Evolutionary conservation across 352 stramenopile species (phyloP).

Genomic region (Phytophthora syringae): DNA sequence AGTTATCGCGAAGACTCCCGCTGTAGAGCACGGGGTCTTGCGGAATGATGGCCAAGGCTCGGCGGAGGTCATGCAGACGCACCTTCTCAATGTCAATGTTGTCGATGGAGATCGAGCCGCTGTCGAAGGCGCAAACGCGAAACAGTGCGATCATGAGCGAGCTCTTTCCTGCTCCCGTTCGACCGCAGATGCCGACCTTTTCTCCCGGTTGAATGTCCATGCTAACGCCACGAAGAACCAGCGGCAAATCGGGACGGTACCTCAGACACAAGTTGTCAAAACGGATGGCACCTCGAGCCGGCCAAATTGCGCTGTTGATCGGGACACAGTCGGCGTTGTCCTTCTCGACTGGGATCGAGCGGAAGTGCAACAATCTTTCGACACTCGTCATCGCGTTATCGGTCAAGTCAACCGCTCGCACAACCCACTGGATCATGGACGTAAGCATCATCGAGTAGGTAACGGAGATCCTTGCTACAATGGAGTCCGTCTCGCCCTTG

Average conservation of each 20-base stretch:
- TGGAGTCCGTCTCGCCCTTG: slow-evolving; percentile 34
- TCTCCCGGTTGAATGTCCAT: slow-evolving; percentile 40
- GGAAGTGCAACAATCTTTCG: slow-evolving; percentile 22
- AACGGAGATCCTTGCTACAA: slow-evolving; percentile 23
- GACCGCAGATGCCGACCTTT: slow-evolving; percentile 19
- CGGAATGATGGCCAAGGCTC: slow-evolving; percentile 62
- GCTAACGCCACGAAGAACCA: slow-evolving; percentile 42
- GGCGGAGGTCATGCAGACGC: slow-evolving; percentile 19
- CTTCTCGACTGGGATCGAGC: slow-evolving; percentile 16
- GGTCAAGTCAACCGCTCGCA: slow-evolving; percentile 21
- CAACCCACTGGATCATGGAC: slow-evolving; percentile 25
- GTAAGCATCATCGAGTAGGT: slow-evolving; percentile 29
- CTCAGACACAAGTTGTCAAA: slow-evolving; percentile 39
- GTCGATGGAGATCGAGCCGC: slow-evolving; percentile 87
- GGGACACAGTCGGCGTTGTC: slow-evolving; percentile 12
- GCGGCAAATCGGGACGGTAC: slow-evolving; percentile 39
- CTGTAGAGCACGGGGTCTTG: slow-evolving; percentile 88
- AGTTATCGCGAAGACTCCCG: too few relatives aligned
- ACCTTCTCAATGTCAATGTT: slow-evolving; percentile 70
- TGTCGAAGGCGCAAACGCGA: slow-evolving; percentile 36
- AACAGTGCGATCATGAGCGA: slow-evolving; percentile 21
- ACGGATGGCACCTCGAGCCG: slow-evolving; percentile 30
- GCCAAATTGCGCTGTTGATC: slow-evolving; percentile 33
- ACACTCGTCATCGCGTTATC: slow-evolving; percentile 30
- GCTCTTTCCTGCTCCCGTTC: slow-evolving; percentile 29